Evolutionary conservation across 2,329 filamentous ascomycete genomes (phyloP).

Genomic region (Chrysosporium keratinophilum): DNA sequence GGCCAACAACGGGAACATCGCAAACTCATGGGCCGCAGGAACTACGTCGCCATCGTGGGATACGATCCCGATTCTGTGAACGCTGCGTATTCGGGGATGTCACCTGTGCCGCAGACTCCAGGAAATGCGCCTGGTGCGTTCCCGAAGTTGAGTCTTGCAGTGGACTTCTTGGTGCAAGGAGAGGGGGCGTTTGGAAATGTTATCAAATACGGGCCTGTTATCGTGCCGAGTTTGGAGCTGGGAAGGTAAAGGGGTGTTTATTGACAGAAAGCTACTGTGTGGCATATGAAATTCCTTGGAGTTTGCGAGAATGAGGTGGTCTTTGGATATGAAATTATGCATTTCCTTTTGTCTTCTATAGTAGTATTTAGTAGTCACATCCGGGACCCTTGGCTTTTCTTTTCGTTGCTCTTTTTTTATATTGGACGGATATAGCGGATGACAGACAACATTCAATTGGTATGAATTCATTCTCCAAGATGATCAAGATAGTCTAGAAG

Average conservation of each 20-base stretch:
- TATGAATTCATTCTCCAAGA: too few relatives aligned
- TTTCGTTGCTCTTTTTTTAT: too few relatives aligned
- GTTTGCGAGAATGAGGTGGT: neutral
- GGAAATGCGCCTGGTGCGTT: slow-evolving; percentile 26
- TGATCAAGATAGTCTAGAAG: too few relatives aligned
- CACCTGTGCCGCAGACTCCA: slow-evolving; percentile 18
- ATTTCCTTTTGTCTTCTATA: neutral
- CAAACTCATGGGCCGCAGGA: slow-evolving; percentile 84
- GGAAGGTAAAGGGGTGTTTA: slow-evolving; percentile 43
- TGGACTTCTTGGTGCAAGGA: slow-evolving; percentile 94
- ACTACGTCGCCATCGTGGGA: slow-evolving; percentile 87
- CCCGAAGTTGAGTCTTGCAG: slow-evolving; percentile 68
- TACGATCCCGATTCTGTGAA: slow-evolving; percentile 76
- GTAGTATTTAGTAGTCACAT: neutral
- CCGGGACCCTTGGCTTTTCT: too few relatives aligned
- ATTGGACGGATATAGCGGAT: too few relatives aligned
- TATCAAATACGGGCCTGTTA: slow-evolving; percentile 93
- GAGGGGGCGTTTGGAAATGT: slow-evolving; percentile 70
- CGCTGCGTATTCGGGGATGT: slow-evolving; percentile 30
- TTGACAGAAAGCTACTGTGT: neutral
- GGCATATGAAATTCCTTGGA: neutral
- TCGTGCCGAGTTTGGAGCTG: slow-evolving; percentile 76
- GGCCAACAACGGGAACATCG: slow-evolving; percentile 74
- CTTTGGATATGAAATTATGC: neutral
- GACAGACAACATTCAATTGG: too few relatives aligned